Evolutionary conservation across 148 eudicot species (phyloP), one percentile per base, ranked within the genome.

Genomic region (Bassia scoparia): DNA sequence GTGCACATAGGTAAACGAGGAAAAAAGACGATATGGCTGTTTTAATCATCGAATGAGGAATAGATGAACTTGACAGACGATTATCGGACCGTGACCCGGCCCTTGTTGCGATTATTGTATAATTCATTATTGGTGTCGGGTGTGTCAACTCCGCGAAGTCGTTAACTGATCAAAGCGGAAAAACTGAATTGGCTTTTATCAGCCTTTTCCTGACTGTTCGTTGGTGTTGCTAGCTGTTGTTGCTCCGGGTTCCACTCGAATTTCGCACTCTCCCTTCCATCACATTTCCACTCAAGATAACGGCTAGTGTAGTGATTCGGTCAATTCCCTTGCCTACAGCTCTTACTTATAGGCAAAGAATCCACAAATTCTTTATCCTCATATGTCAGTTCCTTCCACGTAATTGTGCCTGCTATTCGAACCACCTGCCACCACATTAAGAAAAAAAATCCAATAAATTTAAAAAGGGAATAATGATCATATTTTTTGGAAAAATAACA

Each of bases 331-430:
- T 86, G 96, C 81, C 87, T 90, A 14, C n/a, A 93, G 90, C 77
- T 93, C 90, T 77, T 93, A 90, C 85, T 93, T 93, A n/a, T 53
- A 93, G 83, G 60, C 94, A 90, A 29, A 97, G 90, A 73, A 90
- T 93, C 98, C 98, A 93, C 31, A 92, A 69, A 14, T 92, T 92
- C 89, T 92, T 93, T 69, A 93, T 90, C 68, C 68, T 93, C 98
- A 33, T 89, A n/a, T 93, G 77, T 93, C 98, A 0, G 98, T 93
- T 81, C 98, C 98, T 82, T 81, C 98, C 98, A 0, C 96, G 94
- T 61, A 93, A 70, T 70, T 86, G 93, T 33, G 96, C 90, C 90
- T 31, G 98, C 98, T 76, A 93, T 93, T 68, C 90, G 98, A 35
- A 93, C 98, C 98, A 93, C 75, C 98, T 93, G 76, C 55, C 66